Evolutionary conservation across 2,329 filamentous ascomycete species (phyloP), one percentile per base, ranked within the genome.

Genomic region (Xylaria sp.): DNA sequence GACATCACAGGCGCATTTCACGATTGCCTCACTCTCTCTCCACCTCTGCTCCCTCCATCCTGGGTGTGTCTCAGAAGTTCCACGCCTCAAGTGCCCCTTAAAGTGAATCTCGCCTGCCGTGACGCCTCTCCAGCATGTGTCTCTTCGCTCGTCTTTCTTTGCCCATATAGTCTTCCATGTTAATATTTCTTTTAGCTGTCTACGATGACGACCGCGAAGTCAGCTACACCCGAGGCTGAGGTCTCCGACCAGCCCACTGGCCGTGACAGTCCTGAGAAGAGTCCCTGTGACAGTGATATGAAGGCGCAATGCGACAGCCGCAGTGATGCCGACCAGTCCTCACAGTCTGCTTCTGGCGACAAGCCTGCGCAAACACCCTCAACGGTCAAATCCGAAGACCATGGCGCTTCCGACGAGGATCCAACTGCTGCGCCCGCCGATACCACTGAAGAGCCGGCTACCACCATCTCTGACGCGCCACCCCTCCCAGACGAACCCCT

Each of bases 401-500:
- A 68, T 48, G 43, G 31, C 64, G 63, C 69, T 59, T 65, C 70
- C 37, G 62, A 67, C 48, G 58, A 72, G 37, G 65, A 65, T 8
- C 62, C 68, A 17, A 53, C 67, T 8, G 56, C 62, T 17, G 53
- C 49, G 7, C 25, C 60, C 31, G 52, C 54, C 17, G 55, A 63
- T 17, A 17, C 41, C 17, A 3, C 46, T 4, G 25, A 43, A 31
- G 47, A 60, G 41, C n/a, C 48, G 8, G 23, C 38, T 35, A 23
- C 48, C 17, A 40, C 63, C 31, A 66, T 71, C 41, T 56, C 66
- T 8, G 64, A 55, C 44, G 71, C 71, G 37, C 76, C 77, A 33
- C 76, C 77, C 13, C 71, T 80, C 7, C 78, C 78, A 5, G 70
- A 73, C 35, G 78, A 79, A 48, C 69, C 73, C 21, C 72, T 74